phyloP scores from a whole-genome alignment of 73 alveolate genomes.

The Blepharisma japonicum region DNA sequence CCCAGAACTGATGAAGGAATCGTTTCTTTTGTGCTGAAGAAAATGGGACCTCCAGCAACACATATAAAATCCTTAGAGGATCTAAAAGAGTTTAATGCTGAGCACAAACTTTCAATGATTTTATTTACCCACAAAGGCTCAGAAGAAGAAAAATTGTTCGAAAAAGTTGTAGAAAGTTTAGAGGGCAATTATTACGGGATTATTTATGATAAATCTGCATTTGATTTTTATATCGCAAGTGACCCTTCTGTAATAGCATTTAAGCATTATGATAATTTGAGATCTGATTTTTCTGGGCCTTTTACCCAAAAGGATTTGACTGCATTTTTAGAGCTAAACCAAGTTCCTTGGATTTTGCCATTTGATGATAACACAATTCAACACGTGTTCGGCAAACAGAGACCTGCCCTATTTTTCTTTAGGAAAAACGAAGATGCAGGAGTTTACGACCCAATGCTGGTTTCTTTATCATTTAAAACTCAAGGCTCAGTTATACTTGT shows the following conservation, averaged over 20 bases:
- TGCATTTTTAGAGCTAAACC: conserved; percentile 57
- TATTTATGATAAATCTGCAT: conserved; percentile 49
- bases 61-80: neutral
- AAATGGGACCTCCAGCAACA: conserved; percentile 78
- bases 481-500: conserved; percentile 72
- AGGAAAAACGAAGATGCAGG: conserved; percentile 55
- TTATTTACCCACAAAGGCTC: conserved; percentile 37
- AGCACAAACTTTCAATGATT: neutral
- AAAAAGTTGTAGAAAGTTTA: conserved; percentile 60
- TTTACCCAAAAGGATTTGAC: conserved; percentile 48
- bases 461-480: conserved; percentile 64
- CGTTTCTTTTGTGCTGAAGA: conserved; percentile 88
- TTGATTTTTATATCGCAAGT: conserved; percentile 44
- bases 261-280: conserved; percentile 74
- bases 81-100: neutral
- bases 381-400: conserved; percentile 72
- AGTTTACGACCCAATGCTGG: conserved; percentile 47
- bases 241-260: conserved; percentile 57
- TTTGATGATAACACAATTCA: conserved; percentile 85
- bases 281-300: conserved; percentile 64
- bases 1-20: conserved; percentile 88
- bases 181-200: conserved; percentile 75
- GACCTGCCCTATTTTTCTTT: conserved; percentile 82
- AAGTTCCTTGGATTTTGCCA: conserved; percentile 80
- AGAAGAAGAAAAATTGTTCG: conserved; percentile 55